Evolutionary conservation across 2,329 filamentous ascomycete species (phyloP).

Genomic region (Talaromyces sp.): DNA sequence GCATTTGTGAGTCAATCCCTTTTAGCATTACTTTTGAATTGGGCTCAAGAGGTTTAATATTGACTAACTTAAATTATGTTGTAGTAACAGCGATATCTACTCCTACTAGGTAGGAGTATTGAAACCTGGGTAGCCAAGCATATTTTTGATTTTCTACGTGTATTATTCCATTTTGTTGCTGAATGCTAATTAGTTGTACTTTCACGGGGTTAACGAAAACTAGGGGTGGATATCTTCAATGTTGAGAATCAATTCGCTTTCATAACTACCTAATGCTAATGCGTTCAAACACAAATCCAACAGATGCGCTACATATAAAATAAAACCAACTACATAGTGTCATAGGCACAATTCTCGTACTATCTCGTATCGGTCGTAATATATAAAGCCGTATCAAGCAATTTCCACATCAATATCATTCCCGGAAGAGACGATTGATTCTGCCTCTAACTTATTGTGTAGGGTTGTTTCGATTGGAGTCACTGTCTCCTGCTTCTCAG

Average conservation of each 20-base stretch:
- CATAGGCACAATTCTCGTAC: background rate
- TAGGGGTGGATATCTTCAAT: background rate
- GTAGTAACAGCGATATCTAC: constrained; percentile 8
- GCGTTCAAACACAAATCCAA: background rate
- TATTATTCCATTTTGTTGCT: background rate
- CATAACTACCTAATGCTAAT: background rate
- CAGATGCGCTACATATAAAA: background rate
- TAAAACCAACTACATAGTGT: background rate
- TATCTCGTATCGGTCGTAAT: background rate
- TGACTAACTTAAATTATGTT: background rate
- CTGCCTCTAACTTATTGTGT: background rate
- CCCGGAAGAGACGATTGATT: background rate
- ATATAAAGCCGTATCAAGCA: background rate
- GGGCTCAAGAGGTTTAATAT: background rate
- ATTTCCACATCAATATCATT: background rate
- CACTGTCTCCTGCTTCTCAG: background rate
- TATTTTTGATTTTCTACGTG: background rate
- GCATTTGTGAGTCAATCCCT: constrained; percentile 34
- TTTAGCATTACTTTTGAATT: background rate
- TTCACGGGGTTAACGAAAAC: background rate
- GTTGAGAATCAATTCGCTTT: background rate
- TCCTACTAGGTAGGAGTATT: background rate
- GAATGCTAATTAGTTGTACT: background rate
- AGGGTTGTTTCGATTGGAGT: background rate
- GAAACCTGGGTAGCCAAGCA: background rate